These are phyloP conservation scores for Metschnikowia henanensis DNA, from an alignment of 805 yeast species.

Conservation along the genomic window DNA sequence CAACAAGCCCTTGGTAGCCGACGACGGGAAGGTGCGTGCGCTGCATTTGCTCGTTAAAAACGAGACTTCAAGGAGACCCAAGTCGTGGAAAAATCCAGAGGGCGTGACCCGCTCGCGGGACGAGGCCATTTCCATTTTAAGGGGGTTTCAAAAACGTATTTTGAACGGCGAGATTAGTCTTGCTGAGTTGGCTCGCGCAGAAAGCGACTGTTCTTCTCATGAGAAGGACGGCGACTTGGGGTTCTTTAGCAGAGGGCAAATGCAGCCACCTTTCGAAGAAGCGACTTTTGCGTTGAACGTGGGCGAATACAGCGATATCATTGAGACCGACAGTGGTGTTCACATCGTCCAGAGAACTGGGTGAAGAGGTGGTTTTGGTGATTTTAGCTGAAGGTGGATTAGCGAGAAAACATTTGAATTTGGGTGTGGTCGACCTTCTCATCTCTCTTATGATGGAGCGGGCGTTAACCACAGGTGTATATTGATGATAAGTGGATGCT, in stretches of 20 bases:
- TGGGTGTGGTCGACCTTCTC: no score
- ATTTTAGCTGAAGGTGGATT: no score
- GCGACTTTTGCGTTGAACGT: conserved; percentile 80
- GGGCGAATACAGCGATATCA: conserved; percentile 79
- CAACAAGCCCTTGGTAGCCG: conserved; percentile 30
- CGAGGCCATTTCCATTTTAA: conserved; percentile 71
- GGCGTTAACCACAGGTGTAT: no score
- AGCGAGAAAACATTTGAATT: no score
- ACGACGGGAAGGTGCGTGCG: conserved; percentile 66
- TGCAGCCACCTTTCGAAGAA: conserved; percentile 94
- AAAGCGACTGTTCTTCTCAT: conserved; percentile 88
- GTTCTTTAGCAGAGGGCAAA: conserved; percentile 80
- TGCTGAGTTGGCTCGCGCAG: conserved; percentile 72
- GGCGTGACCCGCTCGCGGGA: conserved; percentile 78
- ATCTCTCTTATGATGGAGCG: no score
- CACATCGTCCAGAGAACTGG: conserved; percentile 88
- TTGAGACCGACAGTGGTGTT: conserved; percentile 89
- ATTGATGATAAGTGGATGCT: no score
- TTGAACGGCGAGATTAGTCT: conserved; percentile 65
- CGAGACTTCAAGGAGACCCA: conserved; percentile 80
- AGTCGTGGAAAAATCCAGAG: conserved; percentile 80
- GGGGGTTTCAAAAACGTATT: conserved; percentile 56
- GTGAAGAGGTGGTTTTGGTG: no score
- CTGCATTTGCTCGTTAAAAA: conserved; percentile 86
- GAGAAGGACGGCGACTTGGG: conserved; percentile 92